Evolutionary conservation across 345 rosid genomes (phyloP), one percentile per base, ranked within the genome.

Genomic region (Linum trigynum): DNA sequence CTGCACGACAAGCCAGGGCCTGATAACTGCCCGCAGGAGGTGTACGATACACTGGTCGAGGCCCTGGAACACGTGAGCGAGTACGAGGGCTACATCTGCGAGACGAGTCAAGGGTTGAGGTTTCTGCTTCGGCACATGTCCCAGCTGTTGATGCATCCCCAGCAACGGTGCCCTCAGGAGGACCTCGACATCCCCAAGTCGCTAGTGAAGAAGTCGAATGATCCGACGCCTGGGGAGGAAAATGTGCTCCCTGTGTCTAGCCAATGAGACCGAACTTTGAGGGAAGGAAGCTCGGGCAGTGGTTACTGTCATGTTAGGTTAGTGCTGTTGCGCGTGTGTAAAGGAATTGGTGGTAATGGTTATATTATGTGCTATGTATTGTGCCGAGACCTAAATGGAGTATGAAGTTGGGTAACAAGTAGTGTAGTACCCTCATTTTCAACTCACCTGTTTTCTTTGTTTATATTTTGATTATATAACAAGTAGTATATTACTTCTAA

Each of bases 1-100:
- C 85, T 92, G 62, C 97, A 92, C 2, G 89, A 90, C 74, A 92
- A 90, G 78, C 97, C 98, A 43, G 80, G 88, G 39, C 90, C 85
- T 5, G 94, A 88, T 51, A 92, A 90, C 74, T 90, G 95, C 75
- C 97, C 97, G 5, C 97, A 92, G 76, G 85, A 77, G 59, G 96
- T 86, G 38, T 92, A 88, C 39, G 94, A 88, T 78, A 68, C 79
- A 11, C 94, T 92, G 0, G 90, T 86, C 0, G 96, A 90, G 39
- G 81, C 85, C 32, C 96, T 92, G 15, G 97, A 92, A 63, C 86
- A 75, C 16, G 87, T 90, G 45, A 79, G 90, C 4, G 94, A 92
- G 77, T 79, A 85, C 36, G 98, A 92, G 72, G 96, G 98, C 38
- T 90, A 84, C 83, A 85, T 88, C 63, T 69, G 70, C 32, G 98